Conservation (phyloP, 139 green algal genomes). For the Raphidocelis subcapitata region DNA sequence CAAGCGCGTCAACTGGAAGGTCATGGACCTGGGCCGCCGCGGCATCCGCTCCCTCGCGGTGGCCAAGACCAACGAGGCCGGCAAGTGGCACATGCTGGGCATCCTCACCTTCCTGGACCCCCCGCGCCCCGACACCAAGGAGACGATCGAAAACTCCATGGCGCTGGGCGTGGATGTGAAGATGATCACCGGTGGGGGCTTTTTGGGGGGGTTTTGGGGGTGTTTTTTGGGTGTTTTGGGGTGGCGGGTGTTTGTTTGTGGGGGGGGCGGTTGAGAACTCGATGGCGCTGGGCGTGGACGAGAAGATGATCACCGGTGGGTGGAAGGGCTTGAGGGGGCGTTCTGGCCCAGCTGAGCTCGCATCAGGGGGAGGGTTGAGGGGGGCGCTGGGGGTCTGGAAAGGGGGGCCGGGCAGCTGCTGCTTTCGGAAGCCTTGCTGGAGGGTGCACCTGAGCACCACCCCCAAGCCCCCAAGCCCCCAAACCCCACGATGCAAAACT, state of each 20-base stretch:
- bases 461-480: too few relatives aligned
- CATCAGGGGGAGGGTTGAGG: too few relatives aligned
- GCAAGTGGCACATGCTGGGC: slow-evolving; percentile 70
- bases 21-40: slow-evolving; percentile 66
- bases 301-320: slow-evolving; percentile 86
- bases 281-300: slow-evolving; percentile 73
- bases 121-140: slow-evolving; percentile 79
- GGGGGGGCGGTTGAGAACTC: slow-evolving; percentile 15
- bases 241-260: too few relatives aligned
- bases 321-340: neutral
- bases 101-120: slow-evolving; percentile 90
- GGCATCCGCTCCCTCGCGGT: slow-evolving; percentile 82
- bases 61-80: slow-evolving; percentile 45
- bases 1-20: slow-evolving; percentile 36
- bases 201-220: neutral
- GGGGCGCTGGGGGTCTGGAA: too few relatives aligned
- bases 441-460: too few relatives aligned
- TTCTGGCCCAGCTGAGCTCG: too few relatives aligned
- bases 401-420: too few relatives aligned
- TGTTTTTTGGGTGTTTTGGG: neutral
- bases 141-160: slow-evolving; percentile 72
- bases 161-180: slow-evolving; percentile 85
- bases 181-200: slow-evolving; percentile 72
- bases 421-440: too few relatives aligned
- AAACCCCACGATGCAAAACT: too few relatives aligned